A percentile compares a stretch with the other conserved stretches of the same genome.
Evolutionary conservation across 1,284 basidiomycete species (phyloP).

Genomic region (Moniliella sp.): DNA sequence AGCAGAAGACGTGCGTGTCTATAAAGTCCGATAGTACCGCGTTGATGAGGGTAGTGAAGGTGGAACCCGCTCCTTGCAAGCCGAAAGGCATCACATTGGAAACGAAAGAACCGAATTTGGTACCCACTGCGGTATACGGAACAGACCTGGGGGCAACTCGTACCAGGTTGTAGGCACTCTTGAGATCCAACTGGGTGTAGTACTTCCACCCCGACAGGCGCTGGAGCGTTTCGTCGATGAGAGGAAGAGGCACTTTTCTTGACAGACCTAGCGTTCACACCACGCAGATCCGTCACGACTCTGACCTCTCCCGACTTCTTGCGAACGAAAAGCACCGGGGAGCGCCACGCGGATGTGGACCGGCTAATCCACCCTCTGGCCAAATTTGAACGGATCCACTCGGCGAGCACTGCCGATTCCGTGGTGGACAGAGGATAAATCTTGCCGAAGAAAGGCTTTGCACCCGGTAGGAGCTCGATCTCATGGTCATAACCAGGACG

Average conservation of each 20-base stretch:
- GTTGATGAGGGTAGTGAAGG: not conserved
- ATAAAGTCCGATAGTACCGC: not conserved
- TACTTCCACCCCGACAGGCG: constrained; percentile 18
- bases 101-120: constrained; percentile 1
- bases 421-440: constrained; percentile 1
- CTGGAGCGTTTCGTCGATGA: constrained; percentile 35
- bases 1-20: constrained; percentile 1
- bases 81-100: constrained; percentile 3
- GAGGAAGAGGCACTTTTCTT: constrained; percentile 36
- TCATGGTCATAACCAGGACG: constrained; percentile 2
- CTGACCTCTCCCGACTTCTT: constrained; percentile 23
- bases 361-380: constrained; percentile 3
- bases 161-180: constrained; percentile 33
- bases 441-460: not conserved
- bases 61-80: not conserved
- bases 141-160: constrained; percentile 32
- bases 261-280: constrained; percentile 36
- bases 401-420: not conserved
- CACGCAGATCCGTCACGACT: constrained; percentile 37
- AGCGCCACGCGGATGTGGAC: not conserved
- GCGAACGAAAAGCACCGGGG: constrained; percentile 1
- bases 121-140: constrained; percentile 24
- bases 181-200: constrained; percentile 35
- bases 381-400: constrained; percentile 1
- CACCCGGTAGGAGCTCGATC: not conserved